Evolutionary conservation across 2,329 filamentous ascomycete genomes (phyloP), one percentile per base, ranked within the genome.

Genomic region (Metarhizium anisopliae): DNA sequence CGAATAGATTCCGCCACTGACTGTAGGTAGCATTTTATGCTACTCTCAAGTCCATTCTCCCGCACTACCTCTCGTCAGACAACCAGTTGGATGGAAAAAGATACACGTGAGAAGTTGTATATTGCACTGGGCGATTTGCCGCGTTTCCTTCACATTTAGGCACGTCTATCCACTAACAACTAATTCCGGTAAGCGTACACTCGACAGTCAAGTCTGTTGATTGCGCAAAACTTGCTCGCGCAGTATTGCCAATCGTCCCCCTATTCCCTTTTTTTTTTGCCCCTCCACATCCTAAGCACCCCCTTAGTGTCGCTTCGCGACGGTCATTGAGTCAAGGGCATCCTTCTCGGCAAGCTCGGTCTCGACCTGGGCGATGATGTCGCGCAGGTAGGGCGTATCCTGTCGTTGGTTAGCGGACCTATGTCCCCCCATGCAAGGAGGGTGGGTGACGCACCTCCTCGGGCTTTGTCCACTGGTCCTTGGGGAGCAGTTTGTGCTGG

Each of bases 401-500:
- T 80, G 59, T 56, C 60, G 47, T 8, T 5, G 10, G 14, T 40
- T 40, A 25, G 8, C 50, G 8, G 13, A 49, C 45, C 6, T 45
- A 10, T 3, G 35, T 16, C 13, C 5, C 13, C 35, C 13, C 2
- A 25, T 10, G 49, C 14, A 10, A 25, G 20, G 20, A 25, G 20
- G 20, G 20, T 3, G 25, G 25, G 4, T 25, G 16, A 59, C 70
- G 66, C 68, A 80, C 77, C 64, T 80, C 75, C 66, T 79, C 74
- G 63, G 75, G 64, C 73, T 80, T 83, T 64, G 78, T 83, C 81
- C 81, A 84, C 69, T 84, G 71, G 38, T 76, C 69, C 75, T 80
- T 80, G 70, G 83, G 81, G 55, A 86, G 77, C 59, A 86, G 74
- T 76, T 84, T 83, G 72, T 86, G 83, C 67, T 78, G 72, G 68